Evolutionary conservation across 805 yeast genomes (phyloP).

Genomic region (Hanseniaspora mollemarum): DNA sequence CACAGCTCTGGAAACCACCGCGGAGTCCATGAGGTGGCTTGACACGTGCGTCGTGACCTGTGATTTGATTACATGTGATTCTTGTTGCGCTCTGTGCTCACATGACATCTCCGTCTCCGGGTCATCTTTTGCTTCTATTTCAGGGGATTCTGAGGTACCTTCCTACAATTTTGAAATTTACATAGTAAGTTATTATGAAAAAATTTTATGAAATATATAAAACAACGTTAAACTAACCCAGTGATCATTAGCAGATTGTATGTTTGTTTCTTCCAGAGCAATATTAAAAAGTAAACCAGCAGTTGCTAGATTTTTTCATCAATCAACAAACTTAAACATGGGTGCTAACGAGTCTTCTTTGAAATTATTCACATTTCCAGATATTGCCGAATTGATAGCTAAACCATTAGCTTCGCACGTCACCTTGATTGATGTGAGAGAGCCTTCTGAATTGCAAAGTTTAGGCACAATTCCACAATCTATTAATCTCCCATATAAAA

Average conservation of each 20-base stretch:
- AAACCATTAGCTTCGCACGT: constrained; percentile 39
- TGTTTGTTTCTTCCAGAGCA: not conserved
- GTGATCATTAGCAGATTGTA: too few species aligned
- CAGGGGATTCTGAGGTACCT: too few species aligned
- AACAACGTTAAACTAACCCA: too few species aligned
- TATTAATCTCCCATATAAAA: constrained; percentile 76
- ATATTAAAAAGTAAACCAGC: not conserved
- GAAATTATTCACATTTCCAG: constrained; percentile 37
- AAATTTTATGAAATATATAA: too few species aligned
- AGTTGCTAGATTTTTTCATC: not conserved
- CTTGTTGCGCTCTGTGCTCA: too few species aligned
- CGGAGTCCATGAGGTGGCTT: too few species aligned
- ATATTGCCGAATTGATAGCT: constrained; percentile 38
- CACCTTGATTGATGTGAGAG: constrained; percentile 73
- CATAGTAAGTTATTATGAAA: too few species aligned
- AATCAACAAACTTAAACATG: constrained; percentile 18
- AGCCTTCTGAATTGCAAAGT: constrained; percentile 59
- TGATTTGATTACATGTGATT: too few species aligned
- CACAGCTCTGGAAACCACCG: not conserved
- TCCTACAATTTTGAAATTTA: too few species aligned
- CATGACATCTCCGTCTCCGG: too few species aligned
- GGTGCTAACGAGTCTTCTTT: constrained; percentile 30
- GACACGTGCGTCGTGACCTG: too few species aligned
- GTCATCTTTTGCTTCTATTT: too few species aligned
- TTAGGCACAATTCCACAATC: constrained; percentile 76